A percentile compares a stretch with the other conserved stretches of the same genome.
phyloP scores from a whole-genome alignment of 75 land plant species.

The Cryptomeria japonica region DNA sequence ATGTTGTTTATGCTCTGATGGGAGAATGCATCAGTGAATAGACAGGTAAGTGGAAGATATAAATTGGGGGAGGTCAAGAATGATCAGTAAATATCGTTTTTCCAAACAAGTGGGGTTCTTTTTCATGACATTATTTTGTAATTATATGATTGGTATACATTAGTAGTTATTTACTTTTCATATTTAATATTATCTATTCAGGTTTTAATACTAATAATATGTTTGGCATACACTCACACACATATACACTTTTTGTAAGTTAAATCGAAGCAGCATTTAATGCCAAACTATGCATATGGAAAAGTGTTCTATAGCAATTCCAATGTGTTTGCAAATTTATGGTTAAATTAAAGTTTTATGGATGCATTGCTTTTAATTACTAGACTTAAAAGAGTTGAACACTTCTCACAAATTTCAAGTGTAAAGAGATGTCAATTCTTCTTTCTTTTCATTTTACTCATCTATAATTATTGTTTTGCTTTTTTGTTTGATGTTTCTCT shows the following conservation, averaged over 20 bases:
- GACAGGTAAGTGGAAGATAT: background rate
- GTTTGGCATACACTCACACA: background rate
- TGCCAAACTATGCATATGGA: background rate
- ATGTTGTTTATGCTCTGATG: background rate
- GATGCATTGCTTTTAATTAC: background rate
- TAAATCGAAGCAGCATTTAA: too few species aligned
- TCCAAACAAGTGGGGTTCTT: background rate
- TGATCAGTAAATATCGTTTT: background rate
- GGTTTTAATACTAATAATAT: background rate
- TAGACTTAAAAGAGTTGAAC: background rate
- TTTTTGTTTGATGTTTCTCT: constrained; percentile 1
- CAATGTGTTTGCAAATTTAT: background rate
- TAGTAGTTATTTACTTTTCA: background rate
- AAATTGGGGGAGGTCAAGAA: background rate
- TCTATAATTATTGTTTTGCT: background rate
- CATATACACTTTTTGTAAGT: background rate
- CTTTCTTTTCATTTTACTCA: background rate
- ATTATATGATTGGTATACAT: background rate
- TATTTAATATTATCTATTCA: background rate
- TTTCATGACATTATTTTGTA: background rate
- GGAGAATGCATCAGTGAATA: background rate
- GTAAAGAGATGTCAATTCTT: background rate
- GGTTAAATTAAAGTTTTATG: background rate
- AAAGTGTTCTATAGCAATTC: constrained; percentile 1
- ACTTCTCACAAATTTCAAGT: background rate